A percentile compares a stretch with the other conserved stretches of the same genome.
Conservation (phyloP, 352 stramenopile genomes). For the Phytophthora idaei region DNA sequence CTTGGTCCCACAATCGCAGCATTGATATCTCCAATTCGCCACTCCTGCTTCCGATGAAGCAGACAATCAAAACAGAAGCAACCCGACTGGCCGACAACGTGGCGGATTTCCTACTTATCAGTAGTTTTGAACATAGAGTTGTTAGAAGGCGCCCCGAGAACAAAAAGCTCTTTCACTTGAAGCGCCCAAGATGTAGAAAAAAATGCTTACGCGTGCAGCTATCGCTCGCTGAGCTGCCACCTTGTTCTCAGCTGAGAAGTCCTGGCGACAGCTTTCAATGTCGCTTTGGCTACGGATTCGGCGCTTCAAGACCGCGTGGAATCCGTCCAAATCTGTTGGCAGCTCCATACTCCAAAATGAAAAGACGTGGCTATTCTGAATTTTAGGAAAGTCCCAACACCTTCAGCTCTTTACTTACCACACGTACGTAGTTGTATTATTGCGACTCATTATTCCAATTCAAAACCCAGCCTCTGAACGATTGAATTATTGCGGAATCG, state of each 20-base stretch:
- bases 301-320: constrained; percentile 57
- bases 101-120: constrained; percentile 38
- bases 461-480: neutral
- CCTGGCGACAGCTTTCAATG: constrained; percentile 49
- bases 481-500: constrained; percentile 28
- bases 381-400: neutral
- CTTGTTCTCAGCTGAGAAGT: constrained; percentile 28
- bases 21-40: constrained; percentile 78
- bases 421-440: neutral
- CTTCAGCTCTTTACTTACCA: neutral
- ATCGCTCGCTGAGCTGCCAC: constrained; percentile 27
- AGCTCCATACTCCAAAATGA: constrained; percentile 44
- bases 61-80: constrained; percentile 83
- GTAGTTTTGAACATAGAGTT: neutral
- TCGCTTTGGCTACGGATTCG: constrained; percentile 59
- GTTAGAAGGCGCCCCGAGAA: neutral
- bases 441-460: neutral
- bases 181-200: neutral
- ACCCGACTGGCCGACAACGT: constrained; percentile 69
- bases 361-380: constrained; percentile 27
- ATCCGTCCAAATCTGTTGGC: constrained; percentile 44
- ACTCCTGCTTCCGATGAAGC: constrained; percentile 74
- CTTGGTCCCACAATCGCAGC: constrained; percentile 60
- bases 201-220: constrained; percentile 18
- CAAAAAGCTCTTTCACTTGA: neutral